Evolutionary conservation across 106 monocot species (phyloP).

Genomic region (Acorus gramineus): DNA sequence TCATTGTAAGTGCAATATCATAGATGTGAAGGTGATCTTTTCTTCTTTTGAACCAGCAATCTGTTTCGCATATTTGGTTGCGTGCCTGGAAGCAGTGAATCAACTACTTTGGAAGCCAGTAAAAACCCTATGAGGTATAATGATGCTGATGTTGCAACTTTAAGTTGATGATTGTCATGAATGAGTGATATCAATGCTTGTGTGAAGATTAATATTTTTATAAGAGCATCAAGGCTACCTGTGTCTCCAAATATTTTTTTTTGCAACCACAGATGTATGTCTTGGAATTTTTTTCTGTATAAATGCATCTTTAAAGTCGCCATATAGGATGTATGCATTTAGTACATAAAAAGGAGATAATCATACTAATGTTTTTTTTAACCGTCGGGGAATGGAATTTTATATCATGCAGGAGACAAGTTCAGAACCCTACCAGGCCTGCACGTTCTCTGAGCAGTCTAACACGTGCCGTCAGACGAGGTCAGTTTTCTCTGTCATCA

Average conservation of each 20-base stretch:
- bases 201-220: no score
- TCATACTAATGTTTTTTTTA: no score
- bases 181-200: no score
- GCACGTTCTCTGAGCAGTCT: conserved; percentile 19
- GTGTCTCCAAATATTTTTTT: no score
- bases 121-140: conserved; percentile 20
- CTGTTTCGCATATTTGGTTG: conserved; percentile 25
- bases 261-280: no score
- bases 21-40: no score
- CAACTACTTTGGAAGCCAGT: conserved; percentile 24
- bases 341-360: background rate
- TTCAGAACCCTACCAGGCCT: conserved; percentile 13
- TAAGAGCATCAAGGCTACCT: no score
- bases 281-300: background rate
- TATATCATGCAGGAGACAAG: conserved; percentile 8
- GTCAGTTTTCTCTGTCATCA: conserved; percentile 6
- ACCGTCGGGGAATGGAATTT: no score
- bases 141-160: background rate
- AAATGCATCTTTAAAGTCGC: background rate
- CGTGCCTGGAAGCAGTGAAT: conserved; percentile 15
- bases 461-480: conserved; percentile 18
- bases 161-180: no score
- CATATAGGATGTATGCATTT: background rate
- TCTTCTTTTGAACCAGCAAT: conserved; percentile 6
- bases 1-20: no score